Conservation (phyloP, 805 yeast species). For the Metschnikowia noctiluminum region DNA sequence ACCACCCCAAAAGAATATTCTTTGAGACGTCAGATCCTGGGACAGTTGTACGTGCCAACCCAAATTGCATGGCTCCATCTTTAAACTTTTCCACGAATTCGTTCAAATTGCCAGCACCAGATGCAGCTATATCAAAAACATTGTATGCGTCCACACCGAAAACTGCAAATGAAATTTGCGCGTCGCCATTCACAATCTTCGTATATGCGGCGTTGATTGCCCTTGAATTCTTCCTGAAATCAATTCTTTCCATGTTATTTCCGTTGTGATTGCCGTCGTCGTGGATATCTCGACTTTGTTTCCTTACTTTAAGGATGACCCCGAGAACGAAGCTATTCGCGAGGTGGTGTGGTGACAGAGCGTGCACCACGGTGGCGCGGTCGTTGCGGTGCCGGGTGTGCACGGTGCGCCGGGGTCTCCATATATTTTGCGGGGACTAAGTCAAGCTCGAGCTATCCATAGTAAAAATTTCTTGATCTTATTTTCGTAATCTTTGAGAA, state of each 20-base stretch:
- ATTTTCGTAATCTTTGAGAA: no score
- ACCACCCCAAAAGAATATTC: slow-evolving; percentile 87
- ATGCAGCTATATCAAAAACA: slow-evolving; percentile 42
- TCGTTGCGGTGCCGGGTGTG: no score
- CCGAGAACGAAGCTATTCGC: no score
- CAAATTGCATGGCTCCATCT: slow-evolving; percentile 87
- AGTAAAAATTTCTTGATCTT: no score
- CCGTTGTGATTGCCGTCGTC: not conserved
- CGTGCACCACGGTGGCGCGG: no score
- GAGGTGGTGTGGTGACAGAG: no score
- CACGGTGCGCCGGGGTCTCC: no score
- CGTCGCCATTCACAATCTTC: slow-evolving; percentile 74
- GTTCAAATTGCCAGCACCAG: slow-evolving; percentile 63
- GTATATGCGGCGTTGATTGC: slow-evolving; percentile 75
- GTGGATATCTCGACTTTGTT: not conserved
- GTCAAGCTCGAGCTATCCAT: no score
- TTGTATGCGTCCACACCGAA: slow-evolving; percentile 67
- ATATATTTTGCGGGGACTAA: no score
- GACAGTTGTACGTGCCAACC: slow-evolving; percentile 81
- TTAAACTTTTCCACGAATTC: slow-evolving; percentile 81
- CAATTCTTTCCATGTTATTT: slow-evolving; percentile 55
- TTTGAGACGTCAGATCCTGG: slow-evolving; percentile 91
- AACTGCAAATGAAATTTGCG: slow-evolving; percentile 68
- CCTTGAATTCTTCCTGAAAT: slow-evolving; percentile 65
- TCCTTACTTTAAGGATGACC: no score